These are phyloP conservation scores for Tulasnella sp. DNA, from an alignment of 768 basidiomycete genomes.

Conservation along the genomic window DNA sequence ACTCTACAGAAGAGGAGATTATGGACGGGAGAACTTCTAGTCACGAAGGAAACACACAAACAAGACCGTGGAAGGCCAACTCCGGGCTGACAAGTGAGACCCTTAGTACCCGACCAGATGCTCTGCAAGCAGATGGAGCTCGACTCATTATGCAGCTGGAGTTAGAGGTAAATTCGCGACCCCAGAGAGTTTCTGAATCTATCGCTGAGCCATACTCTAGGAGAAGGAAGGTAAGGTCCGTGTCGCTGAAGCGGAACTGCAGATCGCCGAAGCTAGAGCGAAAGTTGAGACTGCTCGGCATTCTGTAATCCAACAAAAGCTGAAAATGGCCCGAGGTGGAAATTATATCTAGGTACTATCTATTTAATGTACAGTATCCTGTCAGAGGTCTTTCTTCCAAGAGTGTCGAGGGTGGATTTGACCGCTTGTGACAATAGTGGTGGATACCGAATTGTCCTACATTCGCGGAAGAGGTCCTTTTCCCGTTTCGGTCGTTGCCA, in stretches of 20 bases:
- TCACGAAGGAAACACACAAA: too few relatives aligned
- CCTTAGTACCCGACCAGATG: neutral
- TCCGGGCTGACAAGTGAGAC: too few relatives aligned
- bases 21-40: too few relatives aligned
- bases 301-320: neutral
- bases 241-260: neutral
- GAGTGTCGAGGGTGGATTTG: too few relatives aligned
- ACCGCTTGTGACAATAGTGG: too few relatives aligned
- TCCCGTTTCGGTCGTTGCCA: neutral
- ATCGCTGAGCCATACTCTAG: neutral
- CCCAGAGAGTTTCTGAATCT: neutral
- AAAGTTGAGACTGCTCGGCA: neutral
- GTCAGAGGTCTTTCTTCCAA: neutral
- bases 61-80: too few relatives aligned
- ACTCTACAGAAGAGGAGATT: too few relatives aligned
- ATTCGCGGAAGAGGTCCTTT: neutral
- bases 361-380: neutral
- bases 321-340: neutral
- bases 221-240: neutral
- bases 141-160: neutral
- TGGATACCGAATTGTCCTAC: too few relatives aligned
- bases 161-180: neutral
- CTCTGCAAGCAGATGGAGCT: neutral
- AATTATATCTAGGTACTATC: too few relatives aligned
- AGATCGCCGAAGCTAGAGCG: neutral